Conservation (phyloP, 2,329 filamentous ascomycete species). For the Microsporum canis region DNA sequence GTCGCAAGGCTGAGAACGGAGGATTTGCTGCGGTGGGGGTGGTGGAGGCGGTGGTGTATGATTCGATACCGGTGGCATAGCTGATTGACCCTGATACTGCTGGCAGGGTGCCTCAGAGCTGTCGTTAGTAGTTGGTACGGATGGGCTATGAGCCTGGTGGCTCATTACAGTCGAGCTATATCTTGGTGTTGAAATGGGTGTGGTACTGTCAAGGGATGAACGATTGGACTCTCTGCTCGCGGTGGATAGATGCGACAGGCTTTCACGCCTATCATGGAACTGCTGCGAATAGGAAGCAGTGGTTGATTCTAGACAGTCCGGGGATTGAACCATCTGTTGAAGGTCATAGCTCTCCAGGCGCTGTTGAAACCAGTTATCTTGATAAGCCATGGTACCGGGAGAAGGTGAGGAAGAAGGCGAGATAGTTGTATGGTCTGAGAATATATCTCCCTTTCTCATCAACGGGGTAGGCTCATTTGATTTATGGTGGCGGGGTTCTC, state of each 20-base stretch:
- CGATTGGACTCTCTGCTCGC: background rate
- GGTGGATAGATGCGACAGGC: background rate
- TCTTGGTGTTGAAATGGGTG: slow-evolving; percentile 22
- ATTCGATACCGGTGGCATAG: slow-evolving; percentile 22
- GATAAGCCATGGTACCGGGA: slow-evolving; percentile 35
- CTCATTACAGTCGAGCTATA: slow-evolving; percentile 24
- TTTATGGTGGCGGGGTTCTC: slow-evolving; percentile 29
- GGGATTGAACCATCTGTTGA: slow-evolving; percentile 19
- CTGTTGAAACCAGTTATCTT: slow-evolving; percentile 36
- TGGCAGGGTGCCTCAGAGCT: slow-evolving; percentile 21
- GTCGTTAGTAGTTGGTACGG: slow-evolving; percentile 25
- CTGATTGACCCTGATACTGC: slow-evolving; percentile 24
- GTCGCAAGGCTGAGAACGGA: slow-evolving; percentile 30
- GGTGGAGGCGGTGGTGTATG: slow-evolving; percentile 27
- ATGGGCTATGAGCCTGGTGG: slow-evolving; percentile 24
- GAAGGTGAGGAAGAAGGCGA: slow-evolving; percentile 21
- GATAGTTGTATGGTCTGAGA: slow-evolving; percentile 38
- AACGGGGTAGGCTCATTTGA: slow-evolving; percentile 30
- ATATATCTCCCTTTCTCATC: slow-evolving; percentile 35
- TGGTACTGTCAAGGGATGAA: background rate
- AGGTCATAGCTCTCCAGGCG: slow-evolving; percentile 44
- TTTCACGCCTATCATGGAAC: background rate
- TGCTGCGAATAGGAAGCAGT: background rate
- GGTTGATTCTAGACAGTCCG: slow-evolving; percentile 11
- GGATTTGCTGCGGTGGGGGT: slow-evolving; percentile 29